phyloP scores from a whole-genome alignment of 805 yeast genomes.

The Cyberlindnera mississippiensis region DNA sequence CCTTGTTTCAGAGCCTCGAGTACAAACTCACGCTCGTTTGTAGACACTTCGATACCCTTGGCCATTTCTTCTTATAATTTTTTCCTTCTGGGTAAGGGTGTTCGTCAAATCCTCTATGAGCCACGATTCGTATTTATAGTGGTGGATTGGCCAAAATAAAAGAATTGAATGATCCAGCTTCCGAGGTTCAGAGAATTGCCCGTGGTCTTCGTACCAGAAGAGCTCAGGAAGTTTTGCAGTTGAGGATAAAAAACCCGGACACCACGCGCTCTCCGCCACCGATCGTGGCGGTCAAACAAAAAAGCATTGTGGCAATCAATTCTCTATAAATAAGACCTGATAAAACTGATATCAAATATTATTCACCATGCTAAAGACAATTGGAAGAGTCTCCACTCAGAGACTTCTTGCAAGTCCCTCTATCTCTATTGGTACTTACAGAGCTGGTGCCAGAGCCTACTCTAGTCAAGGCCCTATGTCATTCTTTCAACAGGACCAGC shows the following conservation, averaged over 20 bases:
- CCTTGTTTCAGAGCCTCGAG: conserved; percentile 59
- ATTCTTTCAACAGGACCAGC: conserved; percentile 55
- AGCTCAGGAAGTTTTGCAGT: background rate
- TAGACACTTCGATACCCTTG: conserved; percentile 55
- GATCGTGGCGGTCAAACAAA: no score
- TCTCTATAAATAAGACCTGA: background rate
- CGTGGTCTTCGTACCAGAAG: no score
- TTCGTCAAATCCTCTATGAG: no score
- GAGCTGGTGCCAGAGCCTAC: conserved; percentile 9
- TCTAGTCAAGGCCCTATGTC: conserved; percentile 33
- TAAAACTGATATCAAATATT: background rate
- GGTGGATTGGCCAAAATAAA: no score
- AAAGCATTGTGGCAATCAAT: background rate
- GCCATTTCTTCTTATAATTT: conserved; percentile 43
- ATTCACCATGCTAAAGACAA: conserved; percentile 6
- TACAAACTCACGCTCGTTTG: conserved; percentile 59
- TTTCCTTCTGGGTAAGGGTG: background rate
- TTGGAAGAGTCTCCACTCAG: conserved; percentile 2
- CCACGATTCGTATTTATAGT: no score
- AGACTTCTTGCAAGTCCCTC: conserved; percentile 3
- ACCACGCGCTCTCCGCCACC: conserved; percentile 1
- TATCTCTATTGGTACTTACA: background rate
- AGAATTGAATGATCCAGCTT: no score
- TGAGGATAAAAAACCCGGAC: conserved; percentile 5
- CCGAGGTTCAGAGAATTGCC: no score